These are phyloP conservation scores for Carex parvula DNA, from an alignment of 176 grass and related monocot species.

Conservation along the genomic window DNA sequence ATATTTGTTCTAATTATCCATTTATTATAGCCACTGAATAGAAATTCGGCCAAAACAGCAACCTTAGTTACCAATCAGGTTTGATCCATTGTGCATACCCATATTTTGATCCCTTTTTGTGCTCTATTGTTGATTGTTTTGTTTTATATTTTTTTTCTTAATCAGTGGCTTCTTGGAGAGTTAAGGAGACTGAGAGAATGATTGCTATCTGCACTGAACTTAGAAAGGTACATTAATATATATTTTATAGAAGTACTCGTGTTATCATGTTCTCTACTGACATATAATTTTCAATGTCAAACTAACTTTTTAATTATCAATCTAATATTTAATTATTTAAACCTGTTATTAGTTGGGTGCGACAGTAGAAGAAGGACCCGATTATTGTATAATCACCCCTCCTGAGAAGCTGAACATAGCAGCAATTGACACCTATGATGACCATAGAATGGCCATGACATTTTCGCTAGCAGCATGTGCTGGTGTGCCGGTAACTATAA, in stretches of 20 bases:
- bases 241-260: background rate
- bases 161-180: conserved; percentile 98
- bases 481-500: conserved; percentile 74
- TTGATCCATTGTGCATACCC: background rate
- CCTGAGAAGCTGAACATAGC: conserved; percentile 78
- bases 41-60: background rate
- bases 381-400: conserved; percentile 95
- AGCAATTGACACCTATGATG: conserved; percentile 80
- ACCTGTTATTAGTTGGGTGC: conserved; percentile 55
- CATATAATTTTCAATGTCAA: background rate
- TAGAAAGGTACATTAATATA: conserved; percentile 54
- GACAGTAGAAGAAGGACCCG: conserved; percentile 82
- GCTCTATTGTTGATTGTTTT: background rate
- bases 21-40: background rate
- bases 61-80: background rate
- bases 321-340: background rate
- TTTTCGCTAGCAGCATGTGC: conserved; percentile 82
- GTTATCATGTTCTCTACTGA: background rate
- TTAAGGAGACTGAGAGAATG: conserved; percentile 99
- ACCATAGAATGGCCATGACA: conserved; percentile 97
- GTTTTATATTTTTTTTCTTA: conserved; percentile 15
- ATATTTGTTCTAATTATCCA: background rate
- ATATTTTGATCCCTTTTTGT: background rate
- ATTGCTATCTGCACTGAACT: conserved; percentile 80
- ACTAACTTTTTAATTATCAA: background rate